phyloP scores from a whole-genome alignment of 225 moss, liverwort and hornwort genomes.

The Asterella californica region DNA sequence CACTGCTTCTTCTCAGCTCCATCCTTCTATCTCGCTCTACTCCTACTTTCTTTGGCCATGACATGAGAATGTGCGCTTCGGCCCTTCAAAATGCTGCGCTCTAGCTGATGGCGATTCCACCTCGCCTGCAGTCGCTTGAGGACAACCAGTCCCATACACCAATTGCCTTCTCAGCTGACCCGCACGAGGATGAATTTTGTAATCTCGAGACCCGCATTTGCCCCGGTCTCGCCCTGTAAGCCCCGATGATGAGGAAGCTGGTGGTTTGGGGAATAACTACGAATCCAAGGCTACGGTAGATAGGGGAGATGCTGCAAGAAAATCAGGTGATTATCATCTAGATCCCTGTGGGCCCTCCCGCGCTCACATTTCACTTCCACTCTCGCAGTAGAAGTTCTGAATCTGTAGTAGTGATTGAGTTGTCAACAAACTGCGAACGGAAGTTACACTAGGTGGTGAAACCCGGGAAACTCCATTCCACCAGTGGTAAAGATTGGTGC shows the following conservation, averaged over 20 bases:
- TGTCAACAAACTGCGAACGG: background rate
- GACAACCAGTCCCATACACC: background rate
- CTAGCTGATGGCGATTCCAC: background rate
- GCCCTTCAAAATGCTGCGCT: too few species aligned
- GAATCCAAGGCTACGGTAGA: constrained; percentile 2
- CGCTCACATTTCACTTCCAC: background rate
- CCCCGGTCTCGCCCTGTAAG: background rate
- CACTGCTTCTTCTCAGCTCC: background rate
- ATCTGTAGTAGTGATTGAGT: background rate
- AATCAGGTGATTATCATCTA: background rate
- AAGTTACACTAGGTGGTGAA: background rate
- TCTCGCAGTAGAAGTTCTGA: background rate
- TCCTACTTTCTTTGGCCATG: background rate
- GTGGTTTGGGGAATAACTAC: background rate
- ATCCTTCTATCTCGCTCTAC: background rate
- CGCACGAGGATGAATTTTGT: background rate
- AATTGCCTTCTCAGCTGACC: background rate
- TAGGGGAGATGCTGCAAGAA: background rate
- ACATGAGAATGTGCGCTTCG: background rate
- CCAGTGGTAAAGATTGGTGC: background rate
- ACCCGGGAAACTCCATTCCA: background rate
- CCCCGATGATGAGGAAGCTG: background rate
- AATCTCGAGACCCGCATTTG: background rate
- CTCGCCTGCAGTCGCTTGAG: background rate
- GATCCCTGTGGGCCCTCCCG: constrained; percentile 7